Percentiles rank a stretch among this genome's conserved stretches.
These are phyloP conservation scores for Tolypocladium guangdongense DNA, from an alignment of 2,329 filamentous ascomycete genomes.

Conservation along the genomic window DNA sequence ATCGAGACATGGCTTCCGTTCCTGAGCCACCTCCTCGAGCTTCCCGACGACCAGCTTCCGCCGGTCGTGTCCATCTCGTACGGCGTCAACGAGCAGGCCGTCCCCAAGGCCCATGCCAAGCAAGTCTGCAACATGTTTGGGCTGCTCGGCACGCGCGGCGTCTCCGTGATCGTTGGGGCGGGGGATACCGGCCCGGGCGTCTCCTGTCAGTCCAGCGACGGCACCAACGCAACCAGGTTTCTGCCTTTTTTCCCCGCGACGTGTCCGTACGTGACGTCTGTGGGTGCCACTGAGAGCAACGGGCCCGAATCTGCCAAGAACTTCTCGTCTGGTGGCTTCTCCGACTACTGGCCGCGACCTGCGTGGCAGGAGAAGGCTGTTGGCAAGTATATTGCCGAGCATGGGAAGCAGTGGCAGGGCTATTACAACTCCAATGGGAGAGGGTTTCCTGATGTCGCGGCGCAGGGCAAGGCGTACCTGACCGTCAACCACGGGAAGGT, in stretches of 20 bases:
- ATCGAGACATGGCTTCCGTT: constrained; percentile 61
- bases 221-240: constrained; percentile 20
- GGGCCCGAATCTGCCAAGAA: constrained; percentile 41
- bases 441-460: constrained; percentile 51
- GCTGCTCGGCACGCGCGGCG: constrained; percentile 54
- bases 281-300: constrained; percentile 44
- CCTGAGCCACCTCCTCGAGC: constrained; percentile 45
- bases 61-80: constrained; percentile 60
- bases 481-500: constrained; percentile 19
- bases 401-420: constrained; percentile 36
- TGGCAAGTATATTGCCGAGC: constrained; percentile 29
- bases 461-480: constrained; percentile 31
- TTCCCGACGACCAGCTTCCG: constrained; percentile 44
- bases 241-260: constrained; percentile 23
- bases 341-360: constrained; percentile 32
- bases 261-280: constrained; percentile 51
- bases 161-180: constrained; percentile 53
- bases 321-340: constrained; percentile 43
- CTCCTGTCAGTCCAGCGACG: constrained; percentile 26
- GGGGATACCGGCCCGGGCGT: constrained; percentile 40
- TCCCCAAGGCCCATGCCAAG: constrained; percentile 46
- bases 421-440: constrained; percentile 38
- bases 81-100: constrained; percentile 54
- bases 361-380: constrained; percentile 34
- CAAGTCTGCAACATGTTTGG: constrained; percentile 45